Base-by-base conservation (phyloP, 2,329 filamentous ascomycete species). In the Zalaria sp. region DNA sequence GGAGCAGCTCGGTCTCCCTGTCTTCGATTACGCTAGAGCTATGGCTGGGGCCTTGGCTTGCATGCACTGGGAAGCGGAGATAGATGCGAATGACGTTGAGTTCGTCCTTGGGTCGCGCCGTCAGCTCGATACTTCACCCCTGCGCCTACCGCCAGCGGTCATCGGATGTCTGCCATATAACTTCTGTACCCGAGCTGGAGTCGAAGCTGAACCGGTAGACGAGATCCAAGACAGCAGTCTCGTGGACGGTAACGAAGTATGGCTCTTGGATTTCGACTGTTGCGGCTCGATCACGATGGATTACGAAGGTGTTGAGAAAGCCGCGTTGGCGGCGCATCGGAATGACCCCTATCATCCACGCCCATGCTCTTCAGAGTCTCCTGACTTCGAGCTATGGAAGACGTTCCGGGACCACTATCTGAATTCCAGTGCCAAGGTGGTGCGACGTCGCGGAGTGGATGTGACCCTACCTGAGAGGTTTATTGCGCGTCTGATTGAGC, bases 221-320 rank as follows among this genome's bases (percentile, higher is more conserved):
- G 18, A 18, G 18, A 25, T 10, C 37, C 25, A 38, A 27, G 34
- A n/a, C 10, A 27, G 7, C 26, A 18, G 18, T 18, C 18, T 18
- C 18, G 18, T 18, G 18, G 18, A 18, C 18, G 18, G 18, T 18
- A 18, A 18, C 18, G 25, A 31, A 8, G 38, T 59, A 25, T 60
- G 57, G 57, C 43, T 60, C 3, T 66, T 80, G 69, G 66, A 80
- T 73, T 62, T 78, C 67, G 55, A 76, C 65, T 38, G 75, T 73
- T 54, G 74, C 69, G 47, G 75, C 53, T 48, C 72, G 62, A 44
- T 77, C 62, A 36, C 53, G 0, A 61, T 68, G 58, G 59, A 69
- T 38, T 41, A 47, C 1, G 43, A 43, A 0, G 69, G 69, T 0
- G 48, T 73, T 0, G 43, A 59, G 7, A 55, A 62, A 32, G 67